Percentiles rank a stretch among this genome's conserved stretches.
Evolutionary conservation across 495 filamentous ascomycete species (phyloP).

Genomic region (Amorphotheca resinae): DNA sequence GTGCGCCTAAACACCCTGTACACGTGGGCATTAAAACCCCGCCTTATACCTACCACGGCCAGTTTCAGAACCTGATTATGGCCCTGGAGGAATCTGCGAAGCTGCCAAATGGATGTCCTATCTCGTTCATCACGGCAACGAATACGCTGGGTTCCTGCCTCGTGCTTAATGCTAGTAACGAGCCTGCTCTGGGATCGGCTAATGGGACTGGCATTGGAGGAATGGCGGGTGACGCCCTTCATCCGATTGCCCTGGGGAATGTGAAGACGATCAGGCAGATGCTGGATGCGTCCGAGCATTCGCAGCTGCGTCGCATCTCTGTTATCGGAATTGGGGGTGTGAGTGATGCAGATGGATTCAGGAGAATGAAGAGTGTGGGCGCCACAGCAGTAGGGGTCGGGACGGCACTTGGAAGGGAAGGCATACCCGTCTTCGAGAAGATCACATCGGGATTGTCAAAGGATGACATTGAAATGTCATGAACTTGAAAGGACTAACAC

Average conservation of each 20-base stretch:
- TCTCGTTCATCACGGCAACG: constrained; percentile 55
- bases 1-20: background rate
- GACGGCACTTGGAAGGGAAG: constrained; percentile 49
- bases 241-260: constrained; percentile 64
- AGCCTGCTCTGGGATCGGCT: constrained; percentile 26
- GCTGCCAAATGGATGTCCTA: constrained; percentile 11
- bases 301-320: constrained; percentile 30
- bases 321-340: constrained; percentile 62
- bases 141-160: constrained; percentile 61
- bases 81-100: constrained; percentile 25
- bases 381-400: constrained; percentile 50
- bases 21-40: constrained; percentile 54
- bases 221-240: constrained; percentile 51
- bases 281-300: constrained; percentile 31
- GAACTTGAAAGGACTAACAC: too few relatives aligned
- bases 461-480: background rate
- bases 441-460: constrained; percentile 24
- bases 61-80: constrained; percentile 41
- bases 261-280: constrained; percentile 44
- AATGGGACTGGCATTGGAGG: constrained; percentile 47
- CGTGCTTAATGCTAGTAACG: constrained; percentile 26
- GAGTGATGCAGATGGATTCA: constrained; percentile 40
- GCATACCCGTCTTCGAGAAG: constrained; percentile 44
- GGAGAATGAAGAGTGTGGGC: constrained; percentile 50
- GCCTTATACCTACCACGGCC: constrained; percentile 52